Evolutionary conservation across 306 rosid species (phyloP), one percentile per base, ranked within the genome.

Genomic region (Sicyos edulis): DNA sequence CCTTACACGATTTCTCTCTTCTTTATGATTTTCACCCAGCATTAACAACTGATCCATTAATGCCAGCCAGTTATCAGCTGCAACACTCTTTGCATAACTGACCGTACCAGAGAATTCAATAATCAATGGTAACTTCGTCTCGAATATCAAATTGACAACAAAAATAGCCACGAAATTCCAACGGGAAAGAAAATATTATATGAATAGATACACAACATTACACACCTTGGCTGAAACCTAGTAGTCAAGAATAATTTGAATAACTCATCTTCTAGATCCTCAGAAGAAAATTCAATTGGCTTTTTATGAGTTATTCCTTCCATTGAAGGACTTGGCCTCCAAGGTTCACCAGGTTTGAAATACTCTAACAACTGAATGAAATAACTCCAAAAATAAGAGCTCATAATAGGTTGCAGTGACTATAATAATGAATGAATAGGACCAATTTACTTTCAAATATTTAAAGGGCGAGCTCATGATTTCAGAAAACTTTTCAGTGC

Each of bases 171-270:
- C 6, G 24, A 32, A 62, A 34, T 34, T 16, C 45, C 14, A 4
- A 37, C 51, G n/a, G n/a, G 4, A 15, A 37, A 37, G 34, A 16
- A 12, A 26, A 32, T 2, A 34, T 10, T 1, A 56, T 8, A 20
- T 55, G 42, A 3, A 57, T n/a, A 34, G 20, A 57, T 17, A 34
- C 37, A 49, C 44, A 44, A 15, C 15, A 49, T 60, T 10, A 63
- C 80, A 68, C 77, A 92, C 96, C 97, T 89, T 57, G 91, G 85
- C 71, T 89, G 78, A 65, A 87, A 92, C 70, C 92, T 87, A 71
- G 84, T 67, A 54, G 60, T 57, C 65, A 92, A 75, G 82, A 76
- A 92, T 20, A 83, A 75, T 24, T 78, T 53, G 57, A 92, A 78
- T 59, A 89, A 91, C 72, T 75, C 83, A 17, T 85, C 84, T 75